Conservation (phyloP, 345 rosid species). For the Camelina neglecta region DNA sequence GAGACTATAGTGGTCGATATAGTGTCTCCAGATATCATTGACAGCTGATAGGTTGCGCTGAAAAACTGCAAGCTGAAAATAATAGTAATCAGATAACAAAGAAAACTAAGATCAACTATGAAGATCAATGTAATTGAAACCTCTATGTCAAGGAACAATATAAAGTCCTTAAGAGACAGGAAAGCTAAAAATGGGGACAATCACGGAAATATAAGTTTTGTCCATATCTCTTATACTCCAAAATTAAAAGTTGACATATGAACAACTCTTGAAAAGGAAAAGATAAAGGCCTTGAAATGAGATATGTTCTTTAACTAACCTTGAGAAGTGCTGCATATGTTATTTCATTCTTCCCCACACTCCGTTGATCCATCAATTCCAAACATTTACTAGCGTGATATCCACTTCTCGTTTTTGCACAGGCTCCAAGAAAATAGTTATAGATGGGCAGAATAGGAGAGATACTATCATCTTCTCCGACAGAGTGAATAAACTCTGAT, state of each 20-base stretch:
- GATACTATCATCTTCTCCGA: constrained; percentile 55
- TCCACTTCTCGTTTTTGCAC: constrained; percentile 48
- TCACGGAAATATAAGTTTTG: background rate
- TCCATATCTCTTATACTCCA: constrained; percentile 13
- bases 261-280: background rate
- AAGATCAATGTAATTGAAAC: constrained; percentile 20
- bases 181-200: background rate
- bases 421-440: constrained; percentile 67
- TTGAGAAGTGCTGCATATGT: constrained; percentile 79
- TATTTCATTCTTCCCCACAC: constrained; percentile 71
- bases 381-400: constrained; percentile 65
- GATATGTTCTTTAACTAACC: constrained; percentile 50
- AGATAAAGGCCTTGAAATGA: constrained; percentile 5
- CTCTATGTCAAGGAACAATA: background rate
- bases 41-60: constrained; percentile 64
- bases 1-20: constrained; percentile 61
- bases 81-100: constrained; percentile 33
- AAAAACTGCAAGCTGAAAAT: constrained; percentile 79
- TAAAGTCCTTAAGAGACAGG: background rate
- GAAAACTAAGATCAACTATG: background rate
- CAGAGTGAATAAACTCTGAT: constrained; percentile 54
- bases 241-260: constrained; percentile 1
- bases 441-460: constrained; percentile 56
- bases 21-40: constrained; percentile 69
- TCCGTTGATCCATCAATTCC: constrained; percentile 74